These are phyloP conservation scores for Moringa oleifera DNA, from an alignment of 345 rosid genomes.

Conservation along the genomic window DNA sequence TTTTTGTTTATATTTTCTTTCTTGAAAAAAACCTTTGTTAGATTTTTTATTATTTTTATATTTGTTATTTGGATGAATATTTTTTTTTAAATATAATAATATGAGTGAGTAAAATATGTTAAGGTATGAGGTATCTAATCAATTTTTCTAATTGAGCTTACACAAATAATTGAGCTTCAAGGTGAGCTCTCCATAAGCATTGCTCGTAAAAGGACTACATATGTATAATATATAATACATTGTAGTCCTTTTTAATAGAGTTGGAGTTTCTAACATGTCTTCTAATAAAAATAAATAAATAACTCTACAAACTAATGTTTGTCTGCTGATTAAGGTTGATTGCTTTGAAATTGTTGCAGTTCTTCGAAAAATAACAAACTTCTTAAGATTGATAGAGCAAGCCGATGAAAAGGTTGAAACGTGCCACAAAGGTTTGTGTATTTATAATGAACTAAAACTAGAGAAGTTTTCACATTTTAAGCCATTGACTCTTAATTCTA, in stretches of 20 bases:
- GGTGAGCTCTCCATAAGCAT: too few species aligned
- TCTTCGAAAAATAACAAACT: conserved; percentile 64
- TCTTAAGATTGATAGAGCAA: conserved; percentile 64
- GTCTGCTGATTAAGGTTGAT: background rate
- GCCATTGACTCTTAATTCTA: background rate
- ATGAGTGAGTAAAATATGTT: too few species aligned
- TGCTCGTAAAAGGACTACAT: background rate
- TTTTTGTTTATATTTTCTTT: too few species aligned
- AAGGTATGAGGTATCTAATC: too few species aligned
- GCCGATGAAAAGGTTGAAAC: conserved; percentile 55
- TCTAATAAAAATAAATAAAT: too few species aligned
- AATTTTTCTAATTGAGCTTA: too few species aligned
- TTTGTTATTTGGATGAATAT: too few species aligned
- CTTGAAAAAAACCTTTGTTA: too few species aligned
- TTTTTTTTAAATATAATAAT: too few species aligned
- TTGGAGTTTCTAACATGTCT: background rate
- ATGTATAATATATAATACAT: background rate
- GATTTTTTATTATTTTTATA: too few species aligned
- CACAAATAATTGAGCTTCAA: too few species aligned
- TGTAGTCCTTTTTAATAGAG: background rate
- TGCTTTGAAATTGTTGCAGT: conserved; percentile 27
- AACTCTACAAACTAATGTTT: too few species aligned
- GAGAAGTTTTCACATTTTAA: background rate
- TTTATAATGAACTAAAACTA: background rate
- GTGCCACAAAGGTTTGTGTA: conserved; percentile 46